A percentile compares a stretch with the other conserved stretches of the same genome.
Evolutionary conservation across 202 grass and related monocot genomes (phyloP).

Genomic region (Bolboschoenoplectus hybrid): DNA sequence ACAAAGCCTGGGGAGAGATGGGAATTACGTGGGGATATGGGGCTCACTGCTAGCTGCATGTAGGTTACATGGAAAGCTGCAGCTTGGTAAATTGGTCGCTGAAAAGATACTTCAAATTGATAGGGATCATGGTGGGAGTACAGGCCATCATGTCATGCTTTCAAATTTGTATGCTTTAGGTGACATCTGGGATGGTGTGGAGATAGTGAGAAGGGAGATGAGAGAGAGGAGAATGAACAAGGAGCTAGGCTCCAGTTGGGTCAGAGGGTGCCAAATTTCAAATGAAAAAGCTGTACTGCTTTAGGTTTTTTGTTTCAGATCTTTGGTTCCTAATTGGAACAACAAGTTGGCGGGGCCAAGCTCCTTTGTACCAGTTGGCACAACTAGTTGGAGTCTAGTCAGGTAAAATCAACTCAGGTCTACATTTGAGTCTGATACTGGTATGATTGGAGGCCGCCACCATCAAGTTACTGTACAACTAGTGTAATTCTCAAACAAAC

Average conservation of each 20-base stretch:
- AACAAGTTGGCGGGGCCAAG: not conserved
- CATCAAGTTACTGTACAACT: not conserved
- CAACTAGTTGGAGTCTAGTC: not conserved
- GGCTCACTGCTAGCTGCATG: conserved; percentile 74
- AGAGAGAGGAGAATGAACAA: conserved; percentile 47
- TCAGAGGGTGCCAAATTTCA: not conserved
- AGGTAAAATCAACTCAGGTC: not conserved
- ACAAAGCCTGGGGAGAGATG: conserved; percentile 59
- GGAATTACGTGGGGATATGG: conserved; percentile 77
- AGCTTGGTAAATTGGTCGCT: conserved; percentile 58
- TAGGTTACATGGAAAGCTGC: conserved; percentile 62
- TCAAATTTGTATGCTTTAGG: conserved; percentile 70
- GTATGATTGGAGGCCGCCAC: not conserved
- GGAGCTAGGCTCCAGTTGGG: conserved; percentile 42
- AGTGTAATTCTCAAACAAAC: not conserved
- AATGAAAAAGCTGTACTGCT: not conserved
- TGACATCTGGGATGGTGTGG: conserved; percentile 60
- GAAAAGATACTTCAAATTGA: conserved; percentile 64
- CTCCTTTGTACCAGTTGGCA: not conserved
- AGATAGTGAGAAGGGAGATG: conserved; percentile 76
- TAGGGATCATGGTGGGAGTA: conserved; percentile 58
- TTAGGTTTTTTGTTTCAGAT: not conserved
- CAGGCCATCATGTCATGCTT: conserved; percentile 68
- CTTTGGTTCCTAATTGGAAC: conserved; percentile 1
- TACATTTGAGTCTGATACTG: not conserved